phyloP scores from a whole-genome alignment of 306 rosid genomes.

The Quercus bicolor region DNA sequence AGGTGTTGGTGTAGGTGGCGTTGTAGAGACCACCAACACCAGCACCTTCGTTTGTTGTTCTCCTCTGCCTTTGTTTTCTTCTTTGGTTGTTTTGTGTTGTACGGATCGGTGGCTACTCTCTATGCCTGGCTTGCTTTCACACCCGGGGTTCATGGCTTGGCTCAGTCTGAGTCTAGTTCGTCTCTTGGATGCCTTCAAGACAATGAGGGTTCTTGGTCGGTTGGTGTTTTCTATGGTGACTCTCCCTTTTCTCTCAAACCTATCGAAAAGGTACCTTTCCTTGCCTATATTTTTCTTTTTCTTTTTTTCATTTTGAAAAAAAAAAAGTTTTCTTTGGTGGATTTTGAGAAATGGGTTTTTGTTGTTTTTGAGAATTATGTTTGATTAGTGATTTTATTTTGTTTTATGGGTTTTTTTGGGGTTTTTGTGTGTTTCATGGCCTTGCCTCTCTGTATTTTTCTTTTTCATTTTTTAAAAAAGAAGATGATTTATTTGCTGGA shows the following conservation, averaged over 20 bases:
- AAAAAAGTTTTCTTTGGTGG: not conserved
- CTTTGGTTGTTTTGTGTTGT: slow-evolving; percentile 69
- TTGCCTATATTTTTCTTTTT: not conserved
- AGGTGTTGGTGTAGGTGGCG: slow-evolving; percentile 66
- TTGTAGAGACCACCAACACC: slow-evolving; percentile 37
- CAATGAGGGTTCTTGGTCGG: slow-evolving; percentile 99
- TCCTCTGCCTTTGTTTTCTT: slow-evolving; percentile 77
- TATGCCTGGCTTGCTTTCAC: slow-evolving; percentile 82
- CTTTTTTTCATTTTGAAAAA: not conserved
- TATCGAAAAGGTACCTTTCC: slow-evolving; percentile 66
- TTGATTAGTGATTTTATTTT: not conserved
- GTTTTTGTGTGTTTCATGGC: not conserved
- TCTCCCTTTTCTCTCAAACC: slow-evolving; percentile 86
- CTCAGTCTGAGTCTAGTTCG: slow-evolving; percentile 3
- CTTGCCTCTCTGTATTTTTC: no score
- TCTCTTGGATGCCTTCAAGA: slow-evolving; percentile 74
- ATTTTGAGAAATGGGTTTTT: not conserved
- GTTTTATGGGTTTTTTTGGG: not conserved
- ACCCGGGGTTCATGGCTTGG: slow-evolving; percentile 46
- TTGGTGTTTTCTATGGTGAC: slow-evolving; percentile 87
- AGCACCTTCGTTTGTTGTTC: slow-evolving; percentile 32
- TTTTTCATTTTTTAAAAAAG: no score
- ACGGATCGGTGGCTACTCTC: slow-evolving; percentile 70
- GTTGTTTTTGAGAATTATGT: not conserved
- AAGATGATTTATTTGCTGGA: no score